A percentile compares a stretch with the other conserved stretches of the same genome.
phyloP scores from a whole-genome alignment of 2,329 filamentous ascomycete species.

The Fusarium penzigii region DNA sequence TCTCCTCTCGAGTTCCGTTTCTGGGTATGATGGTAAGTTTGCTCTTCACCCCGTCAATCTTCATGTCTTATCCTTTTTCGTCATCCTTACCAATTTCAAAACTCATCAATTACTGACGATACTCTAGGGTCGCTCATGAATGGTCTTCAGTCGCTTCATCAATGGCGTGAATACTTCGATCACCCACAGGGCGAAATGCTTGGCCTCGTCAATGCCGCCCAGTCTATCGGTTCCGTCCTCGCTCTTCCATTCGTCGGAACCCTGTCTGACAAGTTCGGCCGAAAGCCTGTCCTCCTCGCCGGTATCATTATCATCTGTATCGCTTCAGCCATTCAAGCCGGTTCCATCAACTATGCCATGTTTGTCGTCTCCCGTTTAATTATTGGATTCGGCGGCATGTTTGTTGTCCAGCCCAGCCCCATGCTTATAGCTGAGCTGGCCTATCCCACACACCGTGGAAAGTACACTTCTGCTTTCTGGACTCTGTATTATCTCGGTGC shows the following conservation, averaged over 20 bases:
- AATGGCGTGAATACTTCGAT: constrained; percentile 43
- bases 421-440: constrained; percentile 37
- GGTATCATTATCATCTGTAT: constrained; percentile 38
- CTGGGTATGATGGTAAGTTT: constrained; percentile 44
- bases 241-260: constrained; percentile 34
- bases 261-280: constrained; percentile 41
- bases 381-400: constrained; percentile 33
- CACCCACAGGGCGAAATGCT: constrained; percentile 31
- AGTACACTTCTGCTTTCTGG: constrained; percentile 36
- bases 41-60: background rate
- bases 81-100: too few relatives aligned
- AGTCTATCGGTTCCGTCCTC: constrained; percentile 38
- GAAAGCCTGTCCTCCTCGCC: constrained; percentile 35
- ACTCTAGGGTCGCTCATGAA: constrained; percentile 38
- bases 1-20: constrained; percentile 41
- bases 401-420: constrained; percentile 33
- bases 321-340: constrained; percentile 39
- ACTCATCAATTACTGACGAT: background rate
- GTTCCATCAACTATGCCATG: constrained; percentile 36
- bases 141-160: constrained; percentile 40
- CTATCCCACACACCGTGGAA: constrained; percentile 36
- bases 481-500: constrained; percentile 40
- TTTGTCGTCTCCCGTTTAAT: constrained; percentile 37
- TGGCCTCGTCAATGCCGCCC: constrained; percentile 35
- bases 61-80: too few relatives aligned